Base-by-base conservation (phyloP, 345 rosid genomes). In the Xanthoceras sorbifolium region DNA sequence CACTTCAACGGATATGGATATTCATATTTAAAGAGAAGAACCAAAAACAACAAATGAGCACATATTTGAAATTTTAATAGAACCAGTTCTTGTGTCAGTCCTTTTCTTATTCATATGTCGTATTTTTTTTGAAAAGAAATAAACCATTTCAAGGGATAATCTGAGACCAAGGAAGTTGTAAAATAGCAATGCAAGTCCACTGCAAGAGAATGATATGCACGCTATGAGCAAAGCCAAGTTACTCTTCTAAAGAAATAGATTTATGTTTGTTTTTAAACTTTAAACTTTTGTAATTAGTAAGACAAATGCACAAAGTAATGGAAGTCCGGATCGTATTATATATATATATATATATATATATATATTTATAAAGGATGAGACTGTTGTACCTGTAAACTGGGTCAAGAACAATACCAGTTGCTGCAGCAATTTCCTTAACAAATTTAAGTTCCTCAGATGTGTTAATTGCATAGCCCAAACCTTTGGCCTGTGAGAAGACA, bases 391-490 rank as follows among this genome's bases (percentile, higher is more conserved):
- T 93, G 93, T 95, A 93, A 72, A 95, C 99, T 55, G 97, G 98
- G 75, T 93, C 97, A 55, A 93, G 92, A 80, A 95, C 77, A 67
- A 93, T 87, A 48, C 99, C 92, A 2, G 97, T 93, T 42, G 92
- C 86, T 52, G 82, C 52, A 55, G 99, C 97, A 77, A 93, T 81
- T 81, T 93, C 94, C 82, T 86, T 92, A 5, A 93, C 91, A 84
- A 87, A 95, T 74, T 88, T 81, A 55, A 95, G 93, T 83, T 95
- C 98, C 73, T 92, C 96, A 20, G 89, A 46, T 1, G 96, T 87
- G 82, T 80, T 95, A 67, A 92, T 86, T 73, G 99, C 97, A 84
- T 95, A 93, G 73, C 98, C 99, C 62, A 86, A 72, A 79, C 97
- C 94, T 86, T 93, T 93, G 71, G 97, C 98, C 99, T 93, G 84